Percentiles rank a stretch among this genome's conserved stretches.
Evolutionary conservation across 306 rosid genomes (phyloP).

Genomic region (Quercus agrifolia): DNA sequence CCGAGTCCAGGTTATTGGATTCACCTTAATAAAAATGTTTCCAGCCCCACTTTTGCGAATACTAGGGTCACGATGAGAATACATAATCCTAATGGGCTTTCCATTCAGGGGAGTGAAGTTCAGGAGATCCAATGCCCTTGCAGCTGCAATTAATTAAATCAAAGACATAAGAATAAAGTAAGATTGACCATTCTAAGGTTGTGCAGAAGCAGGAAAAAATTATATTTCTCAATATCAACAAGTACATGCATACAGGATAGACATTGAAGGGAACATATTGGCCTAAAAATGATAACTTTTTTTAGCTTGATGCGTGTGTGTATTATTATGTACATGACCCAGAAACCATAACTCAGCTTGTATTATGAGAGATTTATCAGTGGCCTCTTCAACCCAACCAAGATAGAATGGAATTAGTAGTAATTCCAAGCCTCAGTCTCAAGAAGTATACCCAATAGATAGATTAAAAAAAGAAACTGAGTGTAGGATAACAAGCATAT

Average conservation of each 20-base stretch:
- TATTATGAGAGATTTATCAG: not conserved
- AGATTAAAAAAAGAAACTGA: not conserved
- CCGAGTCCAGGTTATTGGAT: not conserved
- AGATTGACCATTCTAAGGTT: not conserved
- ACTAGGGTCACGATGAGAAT: slow-evolving; percentile 95
- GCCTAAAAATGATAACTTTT: not conserved
- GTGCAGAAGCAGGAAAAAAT: not conserved
- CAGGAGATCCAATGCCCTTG: slow-evolving; percentile 87
- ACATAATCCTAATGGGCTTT: slow-evolving; percentile 83
- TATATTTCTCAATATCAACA: not conserved
- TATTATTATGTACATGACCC: not conserved
- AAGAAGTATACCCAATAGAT: not conserved
- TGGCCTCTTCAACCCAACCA: not conserved
- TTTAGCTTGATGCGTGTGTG: not conserved
- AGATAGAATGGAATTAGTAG: not conserved
- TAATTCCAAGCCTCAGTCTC: not conserved
- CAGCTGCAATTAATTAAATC: slow-evolving; percentile 51
- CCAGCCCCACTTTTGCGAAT: slow-evolving; percentile 94
- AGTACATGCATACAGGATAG: not conserved
- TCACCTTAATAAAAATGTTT: slow-evolving; percentile 91
- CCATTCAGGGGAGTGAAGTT: slow-evolving; percentile 83
- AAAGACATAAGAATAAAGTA: not conserved
- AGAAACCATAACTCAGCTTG: not conserved
- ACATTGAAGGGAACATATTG: not conserved
- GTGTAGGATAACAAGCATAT: not conserved